Evolutionary conservation across 2,329 filamentous ascomycete species (phyloP).

Genomic region (Cercospora citrullina): DNA sequence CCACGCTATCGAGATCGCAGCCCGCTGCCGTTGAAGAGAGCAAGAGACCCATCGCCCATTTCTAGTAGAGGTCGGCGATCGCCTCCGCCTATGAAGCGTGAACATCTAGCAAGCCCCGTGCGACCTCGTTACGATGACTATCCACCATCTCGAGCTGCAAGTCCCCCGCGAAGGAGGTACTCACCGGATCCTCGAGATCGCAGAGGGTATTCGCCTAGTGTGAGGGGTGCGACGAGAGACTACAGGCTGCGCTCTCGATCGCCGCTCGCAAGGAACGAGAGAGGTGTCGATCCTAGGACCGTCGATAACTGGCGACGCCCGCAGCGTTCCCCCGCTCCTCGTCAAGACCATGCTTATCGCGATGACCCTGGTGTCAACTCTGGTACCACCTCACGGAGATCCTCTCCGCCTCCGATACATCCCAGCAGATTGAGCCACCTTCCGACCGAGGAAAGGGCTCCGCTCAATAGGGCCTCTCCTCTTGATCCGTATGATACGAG

Average conservation of each 20-base stretch:
- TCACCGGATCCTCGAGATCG: constrained; percentile 45
- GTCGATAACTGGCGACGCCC: constrained; percentile 56
- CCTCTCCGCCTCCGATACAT: constrained; percentile 58
- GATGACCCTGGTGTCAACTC: constrained; percentile 57
- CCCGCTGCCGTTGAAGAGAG: constrained; percentile 46
- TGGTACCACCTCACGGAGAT: constrained; percentile 59
- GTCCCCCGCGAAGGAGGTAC: constrained; percentile 43
- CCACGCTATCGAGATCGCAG: constrained; percentile 46
- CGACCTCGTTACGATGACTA: constrained; percentile 49
- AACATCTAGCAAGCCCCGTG: constrained; percentile 43
- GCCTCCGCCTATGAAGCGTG: constrained; percentile 43
- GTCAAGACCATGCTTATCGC: constrained; percentile 42
- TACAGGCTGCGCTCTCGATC: constrained; percentile 56
- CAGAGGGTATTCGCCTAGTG: constrained; percentile 33
- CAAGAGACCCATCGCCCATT: constrained; percentile 49
- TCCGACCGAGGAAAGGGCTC: constrained; percentile 36
- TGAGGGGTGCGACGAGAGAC: constrained; percentile 36
- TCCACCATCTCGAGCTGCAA: constrained; percentile 41
- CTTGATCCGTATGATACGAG: constrained; percentile 32
- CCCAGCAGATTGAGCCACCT: constrained; percentile 51
- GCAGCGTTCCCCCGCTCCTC: constrained; percentile 49
- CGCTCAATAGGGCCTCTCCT: constrained; percentile 28
- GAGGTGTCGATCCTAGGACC: constrained; percentile 47
- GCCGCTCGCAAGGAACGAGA: constrained; percentile 53
- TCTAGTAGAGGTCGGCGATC: constrained; percentile 50